A percentile compares a stretch with the other conserved stretches of the same genome.
Evolutionary conservation across 768 basidiomycete species (phyloP).

Genomic region (Podaxis rugospora): DNA sequence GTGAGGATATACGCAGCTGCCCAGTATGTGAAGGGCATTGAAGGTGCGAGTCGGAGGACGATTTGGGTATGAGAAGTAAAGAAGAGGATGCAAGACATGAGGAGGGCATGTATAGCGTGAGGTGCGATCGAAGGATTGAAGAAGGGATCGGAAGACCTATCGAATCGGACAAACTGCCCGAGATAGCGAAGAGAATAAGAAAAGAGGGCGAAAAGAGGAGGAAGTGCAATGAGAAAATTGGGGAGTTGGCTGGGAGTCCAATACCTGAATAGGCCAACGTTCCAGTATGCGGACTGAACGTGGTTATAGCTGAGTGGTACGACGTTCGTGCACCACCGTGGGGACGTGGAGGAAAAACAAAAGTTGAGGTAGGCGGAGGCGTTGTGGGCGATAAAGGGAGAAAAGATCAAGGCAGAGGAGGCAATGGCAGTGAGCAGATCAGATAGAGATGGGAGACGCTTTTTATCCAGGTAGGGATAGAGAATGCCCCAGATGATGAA

Average conservation of each 20-base stretch:
- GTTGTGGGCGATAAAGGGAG: conserved; percentile 75
- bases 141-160: neutral
- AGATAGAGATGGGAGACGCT: neutral
- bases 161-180: conserved; percentile 9
- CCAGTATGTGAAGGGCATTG: conserved; percentile 85
- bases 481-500: conserved; percentile 76
- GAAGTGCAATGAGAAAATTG: conserved; percentile 79
- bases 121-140: conserved; percentile 43
- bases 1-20: conserved; percentile 58
- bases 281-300: conserved; percentile 86
- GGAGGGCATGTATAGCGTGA: conserved; percentile 70
- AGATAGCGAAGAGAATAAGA: conserved; percentile 35
- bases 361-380: conserved; percentile 59
- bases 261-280: conserved; percentile 79
- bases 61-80: conserved; percentile 89
- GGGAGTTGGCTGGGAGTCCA: conserved; percentile 83
- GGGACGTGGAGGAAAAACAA: conserved; percentile 37
- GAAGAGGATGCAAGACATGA: conserved; percentile 59
- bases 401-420: conserved; percentile 41
- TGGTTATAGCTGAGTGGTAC: conserved; percentile 77
- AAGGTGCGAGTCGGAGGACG: conserved; percentile 67
- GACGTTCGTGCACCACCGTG: conserved; percentile 58
- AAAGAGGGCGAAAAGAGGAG: conserved; percentile 54
- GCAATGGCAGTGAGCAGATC: conserved; percentile 1
- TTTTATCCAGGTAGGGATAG: conserved; percentile 39